phyloP scores from a whole-genome alignment of 2,329 filamentous ascomycete species.

The Talaromyces atroroseus region DNA sequence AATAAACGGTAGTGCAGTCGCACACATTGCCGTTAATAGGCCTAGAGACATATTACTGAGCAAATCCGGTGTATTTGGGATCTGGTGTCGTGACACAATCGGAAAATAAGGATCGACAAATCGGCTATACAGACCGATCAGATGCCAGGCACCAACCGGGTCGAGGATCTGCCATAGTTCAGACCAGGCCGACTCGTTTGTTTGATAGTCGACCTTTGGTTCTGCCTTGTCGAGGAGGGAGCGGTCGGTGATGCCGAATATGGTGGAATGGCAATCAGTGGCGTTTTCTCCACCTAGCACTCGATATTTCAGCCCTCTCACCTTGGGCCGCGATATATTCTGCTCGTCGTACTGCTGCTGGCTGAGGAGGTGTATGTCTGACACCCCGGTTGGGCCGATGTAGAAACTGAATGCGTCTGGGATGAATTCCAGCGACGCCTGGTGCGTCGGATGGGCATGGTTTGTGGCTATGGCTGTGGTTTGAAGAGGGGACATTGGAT shows the following conservation, averaged over 20 bases:
- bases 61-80: neutral
- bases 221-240: slow-evolving; percentile 1
- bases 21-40: slow-evolving; percentile 1
- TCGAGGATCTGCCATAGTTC: slow-evolving; percentile 3
- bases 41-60: slow-evolving; percentile 1
- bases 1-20: neutral
- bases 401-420: slow-evolving; percentile 4
- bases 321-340: neutral
- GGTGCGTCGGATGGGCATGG: neutral
- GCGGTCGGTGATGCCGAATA: slow-evolving; percentile 4
- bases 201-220: slow-evolving; percentile 2
- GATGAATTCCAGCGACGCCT: neutral
- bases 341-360: neutral
- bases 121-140: slow-evolving; percentile 2
- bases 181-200: slow-evolving; percentile 2
- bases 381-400: neutral
- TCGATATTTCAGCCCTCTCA: slow-evolving; percentile 1
- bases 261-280: neutral
- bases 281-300: neutral
- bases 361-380: neutral
- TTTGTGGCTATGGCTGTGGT: too few species aligned
- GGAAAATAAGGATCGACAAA: slow-evolving; percentile 6
- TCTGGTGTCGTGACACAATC: neutral
- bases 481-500: too few species aligned
- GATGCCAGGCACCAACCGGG: slow-evolving; percentile 1